These are phyloP conservation scores for Hypoxylon sp. DNA, from an alignment of 2,329 filamentous ascomycete species.

Conservation along the genomic window DNA sequence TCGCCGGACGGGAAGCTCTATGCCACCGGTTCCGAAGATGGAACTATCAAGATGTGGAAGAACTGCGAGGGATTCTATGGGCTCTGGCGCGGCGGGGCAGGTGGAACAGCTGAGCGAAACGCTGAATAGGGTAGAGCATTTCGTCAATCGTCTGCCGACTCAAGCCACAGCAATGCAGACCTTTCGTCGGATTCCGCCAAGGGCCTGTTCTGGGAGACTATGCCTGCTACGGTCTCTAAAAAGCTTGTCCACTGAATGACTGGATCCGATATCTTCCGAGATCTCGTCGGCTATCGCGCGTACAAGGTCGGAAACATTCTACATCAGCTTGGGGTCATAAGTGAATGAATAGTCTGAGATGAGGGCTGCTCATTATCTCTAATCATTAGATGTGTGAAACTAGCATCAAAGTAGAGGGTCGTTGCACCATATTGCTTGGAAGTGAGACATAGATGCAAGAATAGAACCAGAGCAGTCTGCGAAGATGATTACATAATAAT, in stretches of 20 bases:
- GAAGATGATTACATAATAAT: conserved; percentile 26
- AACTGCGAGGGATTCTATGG: conserved; percentile 77
- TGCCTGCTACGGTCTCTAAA: conserved; percentile 18
- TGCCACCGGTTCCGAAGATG: conserved; percentile 95
- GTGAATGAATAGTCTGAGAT: conserved; percentile 12
- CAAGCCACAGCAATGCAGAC: conserved; percentile 25
- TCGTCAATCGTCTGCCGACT: conserved; percentile 38
- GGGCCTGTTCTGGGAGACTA: conserved; percentile 38
- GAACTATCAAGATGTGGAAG: conserved; percentile 94
- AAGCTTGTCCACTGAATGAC: neutral
- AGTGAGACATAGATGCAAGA: conserved; percentile 21
- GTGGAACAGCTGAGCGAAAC: conserved; percentile 51
- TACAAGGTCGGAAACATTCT: conserved; percentile 11
- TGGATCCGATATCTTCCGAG: neutral
- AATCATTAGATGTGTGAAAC: conserved; percentile 24
- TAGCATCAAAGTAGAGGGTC: conserved; percentile 11
- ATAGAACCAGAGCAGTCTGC: conserved; percentile 22
- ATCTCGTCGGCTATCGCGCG: neutral
- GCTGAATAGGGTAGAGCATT: conserved; percentile 57
- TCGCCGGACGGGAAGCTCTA: conserved; percentile 97
- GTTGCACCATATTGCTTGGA: conserved; percentile 28
- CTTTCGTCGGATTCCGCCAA: conserved; percentile 21
- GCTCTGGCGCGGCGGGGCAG: conserved; percentile 70
- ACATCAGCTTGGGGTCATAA: conserved; percentile 12
- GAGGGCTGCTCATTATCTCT: conserved; percentile 30